These are phyloP conservation scores for Knufia fluminis DNA, from an alignment of 2,329 filamentous ascomycete species.

Conservation along the genomic window DNA sequence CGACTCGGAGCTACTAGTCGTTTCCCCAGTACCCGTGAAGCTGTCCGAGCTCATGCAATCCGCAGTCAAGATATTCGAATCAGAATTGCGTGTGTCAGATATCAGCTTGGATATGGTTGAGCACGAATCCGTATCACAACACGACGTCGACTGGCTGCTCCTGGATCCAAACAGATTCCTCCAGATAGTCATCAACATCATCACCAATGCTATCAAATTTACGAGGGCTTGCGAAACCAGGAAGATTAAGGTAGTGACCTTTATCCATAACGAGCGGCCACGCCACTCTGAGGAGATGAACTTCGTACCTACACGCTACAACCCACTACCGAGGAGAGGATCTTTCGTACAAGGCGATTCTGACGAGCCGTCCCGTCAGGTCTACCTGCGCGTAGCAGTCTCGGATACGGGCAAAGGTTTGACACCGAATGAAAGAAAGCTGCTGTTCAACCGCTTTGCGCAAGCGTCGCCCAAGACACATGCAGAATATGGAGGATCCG, in stretches of 20 bases:
- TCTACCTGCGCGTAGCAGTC: conserved; percentile 5
- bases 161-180: conserved; percentile 50
- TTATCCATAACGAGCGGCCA: conserved; percentile 37
- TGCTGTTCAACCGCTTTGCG: conserved; percentile 67
- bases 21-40: conserved; percentile 54
- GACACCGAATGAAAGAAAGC: conserved; percentile 59
- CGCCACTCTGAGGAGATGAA: conserved; percentile 14
- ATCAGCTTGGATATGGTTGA: conserved; percentile 4
- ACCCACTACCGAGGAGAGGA: conserved; percentile 45
- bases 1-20: conserved; percentile 35
- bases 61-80: conserved; percentile 66
- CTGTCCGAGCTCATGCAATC: conserved; percentile 56
- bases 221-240: conserved; percentile 37
- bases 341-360: neutral
- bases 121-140: conserved; percentile 39
- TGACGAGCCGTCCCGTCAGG: neutral
- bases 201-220: conserved; percentile 55
- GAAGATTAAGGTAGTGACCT: conserved; percentile 43
- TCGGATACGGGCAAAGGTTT: conserved; percentile 65
- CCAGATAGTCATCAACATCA: conserved; percentile 52
- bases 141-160: conserved; percentile 64
- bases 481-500: conserved; percentile 68
- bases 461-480: conserved; percentile 68
- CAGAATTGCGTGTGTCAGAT: conserved; percentile 44
- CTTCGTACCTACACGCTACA: conserved; percentile 25